A percentile compares a stretch with the other conserved stretches of the same genome.
phyloP scores from a whole-genome alignment of 768 basidiomycete genomes.

The Phlebiopsis gigantea region DNA sequence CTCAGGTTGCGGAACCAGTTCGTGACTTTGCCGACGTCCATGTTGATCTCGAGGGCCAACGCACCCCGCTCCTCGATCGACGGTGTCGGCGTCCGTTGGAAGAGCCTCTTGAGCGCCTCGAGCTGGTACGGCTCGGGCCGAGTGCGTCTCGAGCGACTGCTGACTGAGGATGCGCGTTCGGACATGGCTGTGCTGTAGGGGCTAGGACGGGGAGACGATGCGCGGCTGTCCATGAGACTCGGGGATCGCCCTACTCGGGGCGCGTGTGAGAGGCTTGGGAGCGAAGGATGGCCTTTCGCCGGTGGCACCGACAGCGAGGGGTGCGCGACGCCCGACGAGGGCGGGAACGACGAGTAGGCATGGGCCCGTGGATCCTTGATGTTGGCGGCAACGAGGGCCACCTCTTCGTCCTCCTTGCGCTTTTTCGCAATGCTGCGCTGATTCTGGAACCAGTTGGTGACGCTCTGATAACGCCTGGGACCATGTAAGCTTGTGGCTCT shows the following conservation, averaged over 20 bases:
- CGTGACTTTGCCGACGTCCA: slow-evolving; percentile 82
- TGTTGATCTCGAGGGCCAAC: slow-evolving; percentile 72
- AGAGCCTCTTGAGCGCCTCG: slow-evolving; percentile 66
- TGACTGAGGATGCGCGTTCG: slow-evolving; percentile 10
- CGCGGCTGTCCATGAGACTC: slow-evolving; percentile 22
- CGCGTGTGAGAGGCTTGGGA: slow-evolving; percentile 30
- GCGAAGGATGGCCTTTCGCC: slow-evolving; percentile 41
- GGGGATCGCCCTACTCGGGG: slow-evolving; percentile 35
- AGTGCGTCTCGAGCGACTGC: slow-evolving; percentile 58
- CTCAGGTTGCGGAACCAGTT: slow-evolving; percentile 87
- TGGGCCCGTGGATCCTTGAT: slow-evolving; percentile 19
- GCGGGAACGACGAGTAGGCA: slow-evolving; percentile 26
- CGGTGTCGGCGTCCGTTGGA: slow-evolving; percentile 63
- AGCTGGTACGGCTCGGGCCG: slow-evolving; percentile 79
- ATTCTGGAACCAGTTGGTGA: slow-evolving; percentile 87
- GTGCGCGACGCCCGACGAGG: slow-evolving; percentile 23
- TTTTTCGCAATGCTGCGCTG: slow-evolving; percentile 76
- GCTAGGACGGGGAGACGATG: slow-evolving; percentile 23
- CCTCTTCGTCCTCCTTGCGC: slow-evolving; percentile 54
- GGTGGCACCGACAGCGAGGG: slow-evolving; percentile 36
- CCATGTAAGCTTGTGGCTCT: slow-evolving; percentile 9
- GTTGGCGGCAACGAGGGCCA: slow-evolving; percentile 22
- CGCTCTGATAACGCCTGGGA: slow-evolving; percentile 68
- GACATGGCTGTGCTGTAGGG: slow-evolving; percentile 19
- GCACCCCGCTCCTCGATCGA: slow-evolving; percentile 72